Evolutionary conservation across 2,329 filamentous ascomycete genomes (phyloP), one percentile per base, ranked within the genome.

Genomic region (Diplodia sapinea): DNA sequence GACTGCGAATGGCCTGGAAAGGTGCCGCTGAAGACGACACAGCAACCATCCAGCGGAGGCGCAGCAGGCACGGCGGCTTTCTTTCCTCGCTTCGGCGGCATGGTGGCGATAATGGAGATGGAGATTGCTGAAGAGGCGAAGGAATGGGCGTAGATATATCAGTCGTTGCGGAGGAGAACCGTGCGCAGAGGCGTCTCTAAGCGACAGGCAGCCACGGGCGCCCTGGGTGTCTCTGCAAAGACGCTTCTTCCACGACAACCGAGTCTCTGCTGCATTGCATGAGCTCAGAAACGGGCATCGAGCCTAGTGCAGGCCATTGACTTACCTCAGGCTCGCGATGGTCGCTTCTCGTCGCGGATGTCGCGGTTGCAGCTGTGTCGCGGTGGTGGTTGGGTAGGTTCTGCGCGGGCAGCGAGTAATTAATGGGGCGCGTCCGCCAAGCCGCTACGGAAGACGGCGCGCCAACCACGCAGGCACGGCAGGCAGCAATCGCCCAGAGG

Each of bases 1-100:
- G 76, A 75, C 71, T 91, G 88, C 3, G 82, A 85, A 31, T 81
- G 76, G 6, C 81, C 80, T 1, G 83, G 78, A 71, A 91, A 88
- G 5, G 84, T 85, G 69, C 89, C 89, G 67, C 86, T 88, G 31
- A 90, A 75, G 26, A 84, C 85, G 54, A 92, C 79, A 6, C 79
- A 79, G 71, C 78, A 82, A 4, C 82, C 84, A 1, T 81, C 76
- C 3, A 89, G 78, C 0, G 85, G 78, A 67, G 65, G 40, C 38
- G 73, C 72, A 29, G 70, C 64, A 67, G 65, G 26, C n/a, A 31
- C 61, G 8, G 31, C 36, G 12, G 61, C 61, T 23, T 49, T 40
- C 11, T 50, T 49, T 36, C 40, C 20, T 55, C 51, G 51, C 29
- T 36, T 55, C 4, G 51, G 51, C 29, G 26, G 51, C 51, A 55